phyloP scores from a whole-genome alignment of 208 protist species.

The Leishmania aethiopica region DNA sequence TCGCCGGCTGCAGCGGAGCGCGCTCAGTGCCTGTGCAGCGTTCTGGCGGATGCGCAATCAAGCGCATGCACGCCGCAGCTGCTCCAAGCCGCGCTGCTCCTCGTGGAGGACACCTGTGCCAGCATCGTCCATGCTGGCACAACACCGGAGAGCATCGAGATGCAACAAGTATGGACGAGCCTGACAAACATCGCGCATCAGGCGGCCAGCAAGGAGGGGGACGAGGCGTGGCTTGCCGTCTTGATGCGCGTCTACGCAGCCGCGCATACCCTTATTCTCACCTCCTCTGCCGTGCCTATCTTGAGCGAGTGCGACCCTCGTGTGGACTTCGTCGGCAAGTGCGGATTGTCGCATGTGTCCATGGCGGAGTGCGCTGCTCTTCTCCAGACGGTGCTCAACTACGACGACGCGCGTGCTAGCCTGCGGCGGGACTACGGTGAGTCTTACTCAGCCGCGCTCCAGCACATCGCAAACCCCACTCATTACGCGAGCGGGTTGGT shows the following conservation, averaged over 20 bases:
- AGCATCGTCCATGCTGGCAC: not conserved
- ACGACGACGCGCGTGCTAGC: constrained; percentile 23
- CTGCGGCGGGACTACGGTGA: constrained; percentile 22
- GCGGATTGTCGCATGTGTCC: constrained; percentile 16
- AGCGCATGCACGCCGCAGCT: constrained; percentile 4
- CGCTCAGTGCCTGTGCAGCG: constrained; percentile 1
- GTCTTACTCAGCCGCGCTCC: constrained; percentile 16
- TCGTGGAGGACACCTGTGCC: constrained; percentile 23
- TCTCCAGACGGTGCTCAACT: constrained; percentile 25
- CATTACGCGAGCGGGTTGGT: constrained; percentile 17
- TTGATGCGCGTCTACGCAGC: constrained; percentile 9
- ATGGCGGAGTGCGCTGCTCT: constrained; percentile 16
- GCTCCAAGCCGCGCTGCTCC: constrained; percentile 17
- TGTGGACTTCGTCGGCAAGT: constrained; percentile 20
- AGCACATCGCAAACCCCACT: constrained; percentile 15
- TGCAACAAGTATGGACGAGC: constrained; percentile 15
- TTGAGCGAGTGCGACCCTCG: constrained; percentile 14
- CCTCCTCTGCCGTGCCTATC: constrained; percentile 11
- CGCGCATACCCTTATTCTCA: constrained; percentile 17
- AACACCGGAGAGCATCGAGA: constrained; percentile 11
- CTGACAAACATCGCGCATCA: constrained; percentile 2
- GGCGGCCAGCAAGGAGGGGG: not conserved
- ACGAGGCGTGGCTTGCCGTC: constrained; percentile 22
- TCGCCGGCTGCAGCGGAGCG: constrained; percentile 8
- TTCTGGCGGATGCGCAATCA: not conserved